Base-by-base conservation (phyloP, 495 filamentous ascomycete genomes). In the Niebla homalea region DNA sequence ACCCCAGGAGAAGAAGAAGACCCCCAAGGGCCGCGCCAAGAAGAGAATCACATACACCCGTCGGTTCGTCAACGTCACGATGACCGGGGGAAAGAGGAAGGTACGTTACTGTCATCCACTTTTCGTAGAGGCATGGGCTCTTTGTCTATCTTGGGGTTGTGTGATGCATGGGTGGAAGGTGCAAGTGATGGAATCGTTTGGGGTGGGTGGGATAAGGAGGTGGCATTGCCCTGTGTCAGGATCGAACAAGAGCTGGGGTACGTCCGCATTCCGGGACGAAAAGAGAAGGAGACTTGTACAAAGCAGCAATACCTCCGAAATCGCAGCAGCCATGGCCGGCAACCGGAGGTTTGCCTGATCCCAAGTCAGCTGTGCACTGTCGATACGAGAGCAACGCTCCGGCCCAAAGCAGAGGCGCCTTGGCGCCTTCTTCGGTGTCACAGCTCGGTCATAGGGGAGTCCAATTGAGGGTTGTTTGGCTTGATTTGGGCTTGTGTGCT, bases 51-150 rank as follows among this genome's bases (percentile, higher is more conserved):
- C 75, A 58, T 98, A 99, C 78, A 97, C 89, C 60, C 85, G 92
- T 68, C 89, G 92, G 60, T 99, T 99, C 79, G 93, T 99, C 58
- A 99, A 97, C 77, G 89, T 99, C 66, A 94, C 88, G 61, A 77
- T 96, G 80, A 95, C 92, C 52, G 92, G 92, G 70, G 92, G 92
- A 71, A 99, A 99, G 90, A 78, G 92, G 72, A 97, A 97, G 90
- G 88, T 93, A 68, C 60, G 73, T 41, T 35, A 21, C 8, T 15
- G 16, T 11, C 39, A 41, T 4, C n/a, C 5, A 41, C 16, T 21
- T 22, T 41, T 16, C 12, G 8, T 22, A 41, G 11, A 19, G 2
- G 21, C 21, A 22, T 18, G 8, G 8, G 39, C 40, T 11, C 4
- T 39, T 39, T 38, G 41, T 21, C 11, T 35, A 14, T 6, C 5